These are phyloP conservation scores for Mycena maculata DNA, from an alignment of 768 basidiomycete species.

Conservation along the genomic window DNA sequence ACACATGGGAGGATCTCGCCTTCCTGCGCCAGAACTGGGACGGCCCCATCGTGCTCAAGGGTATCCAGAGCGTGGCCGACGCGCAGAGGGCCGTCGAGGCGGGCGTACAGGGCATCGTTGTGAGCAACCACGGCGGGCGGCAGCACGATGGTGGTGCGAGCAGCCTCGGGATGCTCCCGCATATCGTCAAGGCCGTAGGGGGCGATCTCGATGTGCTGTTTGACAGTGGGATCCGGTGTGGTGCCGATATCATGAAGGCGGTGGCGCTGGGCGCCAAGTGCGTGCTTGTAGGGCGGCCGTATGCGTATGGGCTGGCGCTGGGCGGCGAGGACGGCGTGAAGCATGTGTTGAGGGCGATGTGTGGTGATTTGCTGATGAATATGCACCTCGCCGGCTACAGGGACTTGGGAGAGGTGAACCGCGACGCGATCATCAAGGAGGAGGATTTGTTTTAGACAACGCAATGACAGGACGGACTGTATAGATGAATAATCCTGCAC, in stretches of 20 bases:
- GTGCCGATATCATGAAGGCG: conserved; percentile 65
- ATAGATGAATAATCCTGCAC: too few species aligned
- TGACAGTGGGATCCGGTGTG: conserved; percentile 64
- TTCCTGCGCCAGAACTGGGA: conserved; percentile 81
- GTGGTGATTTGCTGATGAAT: conserved; percentile 3
- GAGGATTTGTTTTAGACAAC: conserved; percentile 7
- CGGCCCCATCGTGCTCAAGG: conserved; percentile 81
- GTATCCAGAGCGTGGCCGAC: conserved; percentile 76
- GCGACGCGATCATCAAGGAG: neutral
- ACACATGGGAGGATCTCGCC: conserved; percentile 76
- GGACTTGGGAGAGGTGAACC: neutral
- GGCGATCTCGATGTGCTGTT: conserved; percentile 55
- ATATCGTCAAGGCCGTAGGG: conserved; percentile 46
- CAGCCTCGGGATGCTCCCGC: conserved; percentile 50
- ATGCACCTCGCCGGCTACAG: conserved; percentile 1
- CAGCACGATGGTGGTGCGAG: conserved; percentile 58
- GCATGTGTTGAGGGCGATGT: conserved; percentile 49
- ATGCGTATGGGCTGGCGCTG: conserved; percentile 60
- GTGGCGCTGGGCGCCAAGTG: conserved; percentile 68
- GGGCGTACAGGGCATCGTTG: conserved; percentile 80
- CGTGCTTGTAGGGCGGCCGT: conserved; percentile 57
- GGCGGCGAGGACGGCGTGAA: conserved; percentile 61
- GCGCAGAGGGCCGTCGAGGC: conserved; percentile 74
- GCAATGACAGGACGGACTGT: too few species aligned
- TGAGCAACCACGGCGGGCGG: conserved; percentile 80